phyloP scores from a whole-genome alignment of 2,329 filamentous ascomycete genomes.

The Karstenula rhodostoma region DNA sequence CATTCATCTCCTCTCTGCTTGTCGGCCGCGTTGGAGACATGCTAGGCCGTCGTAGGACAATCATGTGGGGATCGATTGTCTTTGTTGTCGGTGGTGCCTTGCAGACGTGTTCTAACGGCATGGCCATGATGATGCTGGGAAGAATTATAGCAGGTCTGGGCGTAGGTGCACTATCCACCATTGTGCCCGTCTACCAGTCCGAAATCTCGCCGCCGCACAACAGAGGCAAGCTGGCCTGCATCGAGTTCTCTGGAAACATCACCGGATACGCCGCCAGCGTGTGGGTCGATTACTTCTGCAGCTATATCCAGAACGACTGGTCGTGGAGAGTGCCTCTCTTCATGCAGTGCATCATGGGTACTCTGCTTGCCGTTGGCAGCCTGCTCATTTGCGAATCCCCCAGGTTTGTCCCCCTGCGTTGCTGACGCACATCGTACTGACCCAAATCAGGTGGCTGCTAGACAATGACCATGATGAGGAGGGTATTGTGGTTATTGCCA shows the following conservation, averaged over 20 bases:
- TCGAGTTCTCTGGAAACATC: slow-evolving; percentile 98
- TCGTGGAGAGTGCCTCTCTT: slow-evolving; percentile 90
- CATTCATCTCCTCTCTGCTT: slow-evolving; percentile 85
- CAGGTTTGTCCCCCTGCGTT: slow-evolving; percentile 64
- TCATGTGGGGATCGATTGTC: slow-evolving; percentile 90
- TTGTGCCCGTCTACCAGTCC: slow-evolving; percentile 63
- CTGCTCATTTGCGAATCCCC: slow-evolving; percentile 96
- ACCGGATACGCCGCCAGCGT: slow-evolving; percentile 95
- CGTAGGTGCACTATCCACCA: slow-evolving; percentile 60
- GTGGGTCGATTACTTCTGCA: slow-evolving; percentile 98
- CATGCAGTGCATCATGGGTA: slow-evolving; percentile 95
- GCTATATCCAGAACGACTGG: slow-evolving; percentile 82
- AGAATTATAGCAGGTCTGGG: slow-evolving; percentile 61
- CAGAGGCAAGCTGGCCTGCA: slow-evolving; percentile 92
- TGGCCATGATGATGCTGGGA: slow-evolving; percentile 80
- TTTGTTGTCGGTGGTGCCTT: slow-evolving; percentile 85
- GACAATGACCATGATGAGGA: slow-evolving; percentile 99
- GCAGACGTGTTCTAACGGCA: slow-evolving; percentile 81
- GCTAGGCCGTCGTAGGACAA: slow-evolving; percentile 87
- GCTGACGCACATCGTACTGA: slow-evolving; percentile 23
- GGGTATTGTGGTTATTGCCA: slow-evolving; percentile 97
- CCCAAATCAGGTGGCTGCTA: slow-evolving; percentile 78
- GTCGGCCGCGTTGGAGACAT: slow-evolving; percentile 92
- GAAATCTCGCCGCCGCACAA: slow-evolving; percentile 89
- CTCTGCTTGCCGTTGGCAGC: slow-evolving; percentile 82